Conservation (phyloP, 2,329 filamentous ascomycete genomes). For the Pyrenochaeta sp. region DNA sequence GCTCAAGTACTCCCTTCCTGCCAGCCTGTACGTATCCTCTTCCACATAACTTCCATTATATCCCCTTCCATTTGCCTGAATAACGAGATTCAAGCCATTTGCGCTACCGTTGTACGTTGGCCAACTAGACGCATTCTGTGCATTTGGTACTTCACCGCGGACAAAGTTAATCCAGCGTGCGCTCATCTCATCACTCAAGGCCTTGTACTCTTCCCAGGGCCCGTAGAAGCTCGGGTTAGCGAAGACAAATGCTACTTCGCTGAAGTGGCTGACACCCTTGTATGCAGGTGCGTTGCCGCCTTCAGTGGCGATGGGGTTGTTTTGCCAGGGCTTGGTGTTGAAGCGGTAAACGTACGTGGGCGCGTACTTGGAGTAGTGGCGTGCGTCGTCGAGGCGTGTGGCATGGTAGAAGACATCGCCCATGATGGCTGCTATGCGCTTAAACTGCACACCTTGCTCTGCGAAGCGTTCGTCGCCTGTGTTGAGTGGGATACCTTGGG, state of each 20-base stretch:
- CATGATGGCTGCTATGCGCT: conserved; percentile 60
- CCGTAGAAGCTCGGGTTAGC: conserved; percentile 51
- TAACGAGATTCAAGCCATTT: conserved; percentile 54
- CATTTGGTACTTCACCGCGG: conserved; percentile 50
- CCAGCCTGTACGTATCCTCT: conserved; percentile 54
- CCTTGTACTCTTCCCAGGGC: conserved; percentile 50
- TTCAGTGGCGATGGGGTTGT: conserved; percentile 41
- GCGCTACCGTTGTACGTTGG: conserved; percentile 50
- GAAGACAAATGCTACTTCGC: conserved; percentile 59
- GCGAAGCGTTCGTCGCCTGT: conserved; percentile 42
- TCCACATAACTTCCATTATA: conserved; percentile 53
- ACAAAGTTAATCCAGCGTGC: conserved; percentile 58
- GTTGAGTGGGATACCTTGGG: conserved; percentile 44
- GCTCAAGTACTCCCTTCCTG: conserved; percentile 52
- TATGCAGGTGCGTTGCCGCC: conserved; percentile 55
- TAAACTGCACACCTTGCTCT: conserved; percentile 57
- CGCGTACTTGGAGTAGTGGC: conserved; percentile 58
- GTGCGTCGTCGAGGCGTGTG: conserved; percentile 54
- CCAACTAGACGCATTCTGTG: conserved; percentile 47
- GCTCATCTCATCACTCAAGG: conserved; percentile 55
- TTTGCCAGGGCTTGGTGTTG: conserved; percentile 54
- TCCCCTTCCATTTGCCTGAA: conserved; percentile 54
- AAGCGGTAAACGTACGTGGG: conserved; percentile 70
- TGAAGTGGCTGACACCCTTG: conserved; percentile 64
- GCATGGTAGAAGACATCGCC: conserved; percentile 68